Base-by-base conservation (phyloP, 2,329 filamentous ascomycete genomes). In the Zalaria sp. region DNA sequence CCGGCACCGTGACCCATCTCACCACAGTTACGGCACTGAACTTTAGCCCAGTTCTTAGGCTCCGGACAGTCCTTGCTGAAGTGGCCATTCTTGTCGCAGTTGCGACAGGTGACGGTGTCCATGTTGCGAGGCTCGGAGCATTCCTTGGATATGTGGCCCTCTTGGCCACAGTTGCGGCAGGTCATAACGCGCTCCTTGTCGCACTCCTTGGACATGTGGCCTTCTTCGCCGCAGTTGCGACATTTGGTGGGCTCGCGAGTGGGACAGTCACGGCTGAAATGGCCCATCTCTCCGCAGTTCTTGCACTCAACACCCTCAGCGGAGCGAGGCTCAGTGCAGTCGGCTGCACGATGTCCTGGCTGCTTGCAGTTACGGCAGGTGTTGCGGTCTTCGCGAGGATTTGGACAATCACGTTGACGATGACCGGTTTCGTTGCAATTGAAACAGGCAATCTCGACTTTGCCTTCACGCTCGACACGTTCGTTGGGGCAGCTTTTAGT, bases 1-100 rank as follows among this genome's bases (percentile, higher is more conserved):
- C 47, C 48, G 25, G 44, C 35, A 18, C 43, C 44, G 32, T 49
- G 47, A 25, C 47, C 47, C 5, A 32, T 40, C 44, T 66, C 57
- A 8, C 58, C 58, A 47, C 69, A 72, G 55, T 67, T 67, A 43
- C 55, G 59, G 51, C 68, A 66, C 65, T 55, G 68, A 56, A 63
- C 61, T 52, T 63, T 64, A 40, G 52, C 48, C 66, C 66, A 55
- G 45, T 73, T 72, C 43, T 69, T 68, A 10, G 72, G 77, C 56
- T 77, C 64, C 27, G 80, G 77, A 53, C 79, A 83, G 52, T 82
- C 77, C 34, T 67, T 67, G 29, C 71, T 67, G 51, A 77, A 77
- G 51, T 83, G 79, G 3, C 79, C 78, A 42, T 32, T 50, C 37
- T 50, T 37, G 11, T 50, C 47, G 45, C 58, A 62, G 41, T 56